Evolutionary conservation across 2,329 filamentous ascomycete genomes (phyloP), one percentile per base, ranked within the genome.

Genomic region (Claviceps fusiformis): DNA sequence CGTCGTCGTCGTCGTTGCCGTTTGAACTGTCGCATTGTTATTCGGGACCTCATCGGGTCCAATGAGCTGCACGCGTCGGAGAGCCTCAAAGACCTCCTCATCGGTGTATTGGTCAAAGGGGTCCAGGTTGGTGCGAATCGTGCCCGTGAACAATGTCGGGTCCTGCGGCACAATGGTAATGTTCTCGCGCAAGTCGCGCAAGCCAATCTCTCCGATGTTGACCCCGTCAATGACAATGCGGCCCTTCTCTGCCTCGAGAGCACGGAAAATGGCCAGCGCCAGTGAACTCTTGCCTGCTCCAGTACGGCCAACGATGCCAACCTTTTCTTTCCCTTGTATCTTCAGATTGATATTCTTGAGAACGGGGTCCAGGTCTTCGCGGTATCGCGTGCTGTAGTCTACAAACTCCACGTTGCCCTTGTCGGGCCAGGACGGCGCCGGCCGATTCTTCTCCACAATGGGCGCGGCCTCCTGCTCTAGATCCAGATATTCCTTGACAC

Each of bases 151-250:
- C 0, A 97, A 77, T 0, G 92, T 97, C 54, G 89, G 93, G 66
- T 98, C 93, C 73, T 98, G 93, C 33, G 93, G 93, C 56, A 98
- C 93, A 70, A 98, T 97, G 0, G 95, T 96, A 63, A 98, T 95
- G 50, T 88, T 86, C 71, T 95, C 87, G 55, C 93, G 87, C 63
- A 98, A 75, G 70, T 97, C 92, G 59, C 89, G 87, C n/a, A 98
- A 79, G 7, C 93, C 93, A 59, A 98, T 96, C 59, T 78, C 75
- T 52, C 89, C 85, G 65, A 97, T 89, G 64, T 97, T 89, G n/a
- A 98, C 74, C 59, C 85, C 86, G 62, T 98, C 93, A 54, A 98
- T 89, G 24, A 95, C 66, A 58, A 98, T 95, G 67, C 86, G 88
- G 63, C 93, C 93, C 60, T 82, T 79, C 63, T 95, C 90, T 0